Base-by-base conservation (phyloP, 495 filamentous ascomycete species). In the Xylaria palmicola region DNA sequence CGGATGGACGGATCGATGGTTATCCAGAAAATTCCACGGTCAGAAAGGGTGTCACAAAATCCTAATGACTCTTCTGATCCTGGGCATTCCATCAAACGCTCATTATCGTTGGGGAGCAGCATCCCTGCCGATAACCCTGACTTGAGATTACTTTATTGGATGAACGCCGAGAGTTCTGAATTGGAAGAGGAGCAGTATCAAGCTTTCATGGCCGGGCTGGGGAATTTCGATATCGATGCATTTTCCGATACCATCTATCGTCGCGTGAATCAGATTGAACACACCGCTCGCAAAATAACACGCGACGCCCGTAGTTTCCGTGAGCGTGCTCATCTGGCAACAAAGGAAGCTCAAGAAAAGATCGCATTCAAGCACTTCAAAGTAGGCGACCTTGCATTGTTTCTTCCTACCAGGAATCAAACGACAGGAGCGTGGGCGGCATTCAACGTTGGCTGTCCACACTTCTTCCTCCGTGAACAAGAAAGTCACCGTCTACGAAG, bases 321-420 rank as follows among this genome's bases (percentile, higher is more conserved):
- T 24, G 94, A 98, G 45, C 94, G 93, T 66, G 87, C 90, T 19
- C 89, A 95, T 59, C 80, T 84, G n/a, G 75, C 85, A 15, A 91
- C 95, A 62, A 88, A 88, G 65, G 94, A 99, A 68, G 86, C 92
- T 1, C 91, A 96, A 62, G 91, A 97, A 56, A 97, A 97, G 74
- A 97, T 99, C 65, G 92, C 95, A n/a, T 96, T 90, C 71, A 88
- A 89, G 48, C 86, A 91, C 19, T 99, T 98, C 81, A 98, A 97
- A 70, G 91, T 96, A 72, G 93, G 93, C 13, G 94, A 99, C 68
- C 83, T 99, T 15, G 95, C 93, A 22, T 81, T 99, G 9, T 99
- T 99, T 79, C 80, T 98, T 12, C 94, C 94, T 0, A 99, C 94
- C 0, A 81, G 92, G 22, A 97, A 98, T 64, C 92, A 96, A 70